Conservation (phyloP, 1,139 yeast species). For the Spencermartinsiella ligniputridi region DNA sequence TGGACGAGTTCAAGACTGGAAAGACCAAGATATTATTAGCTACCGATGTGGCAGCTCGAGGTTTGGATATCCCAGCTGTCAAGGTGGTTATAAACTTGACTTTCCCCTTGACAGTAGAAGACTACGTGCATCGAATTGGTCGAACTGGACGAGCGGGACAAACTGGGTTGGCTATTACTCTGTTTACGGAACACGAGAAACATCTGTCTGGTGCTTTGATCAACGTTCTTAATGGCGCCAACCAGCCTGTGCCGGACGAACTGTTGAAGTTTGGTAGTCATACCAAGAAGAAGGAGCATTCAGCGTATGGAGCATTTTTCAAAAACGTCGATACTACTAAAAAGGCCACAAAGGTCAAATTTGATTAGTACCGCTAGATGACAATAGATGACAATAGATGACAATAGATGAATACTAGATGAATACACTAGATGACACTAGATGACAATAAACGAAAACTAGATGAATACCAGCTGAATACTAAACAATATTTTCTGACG, state of each 20-base stretch:
- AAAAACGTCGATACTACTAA: slow-evolving; percentile 84
- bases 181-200: slow-evolving; percentile 95
- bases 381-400: not conserved
- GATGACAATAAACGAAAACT: too few relatives aligned
- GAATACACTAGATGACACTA: not conserved
- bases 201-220: slow-evolving; percentile 93
- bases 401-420: not conserved
- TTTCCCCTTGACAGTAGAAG: slow-evolving; percentile 96
- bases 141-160: slow-evolving; percentile 99
- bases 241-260: slow-evolving; percentile 96
- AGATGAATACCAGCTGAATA: too few relatives aligned
- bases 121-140: slow-evolving; percentile 96
- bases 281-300: slow-evolving; percentile 94
- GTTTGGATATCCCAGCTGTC: slow-evolving; percentile 95
- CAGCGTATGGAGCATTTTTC: slow-evolving; percentile 94
- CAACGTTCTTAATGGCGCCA: slow-evolving; percentile 88
- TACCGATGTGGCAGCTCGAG: slow-evolving; percentile 99
- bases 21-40: slow-evolving; percentile 75
- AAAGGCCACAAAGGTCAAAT: slow-evolving; percentile 89
- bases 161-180: slow-evolving; percentile 88
- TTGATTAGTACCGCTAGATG: slow-evolving; percentile 32
- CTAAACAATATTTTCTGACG: too few relatives aligned
- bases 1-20: slow-evolving; percentile 81
- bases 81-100: slow-evolving; percentile 94
- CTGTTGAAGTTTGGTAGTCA: slow-evolving; percentile 93